phyloP scores from a whole-genome alignment of 805 yeast genomes.

The Clavispora asparagi region DNA sequence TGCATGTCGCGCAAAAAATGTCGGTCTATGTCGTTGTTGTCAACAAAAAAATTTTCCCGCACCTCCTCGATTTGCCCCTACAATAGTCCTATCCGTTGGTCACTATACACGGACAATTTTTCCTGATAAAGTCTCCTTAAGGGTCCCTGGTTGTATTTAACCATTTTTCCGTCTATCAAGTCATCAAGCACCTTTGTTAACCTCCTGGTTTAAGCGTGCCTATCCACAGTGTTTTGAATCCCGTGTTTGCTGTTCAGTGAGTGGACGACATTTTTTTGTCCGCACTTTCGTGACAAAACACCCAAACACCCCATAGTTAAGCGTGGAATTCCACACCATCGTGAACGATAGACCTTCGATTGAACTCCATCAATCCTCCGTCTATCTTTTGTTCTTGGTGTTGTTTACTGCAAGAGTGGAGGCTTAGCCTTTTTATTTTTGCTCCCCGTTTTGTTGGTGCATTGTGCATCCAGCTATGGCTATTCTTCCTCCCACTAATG shows the following conservation, averaged over 20 bases:
- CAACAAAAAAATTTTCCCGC: constrained; percentile 13
- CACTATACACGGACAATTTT: background rate
- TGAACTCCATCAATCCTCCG: background rate
- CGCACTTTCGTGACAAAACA: constrained; percentile 13
- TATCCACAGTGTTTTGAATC: background rate
- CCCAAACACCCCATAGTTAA: constrained; percentile 23
- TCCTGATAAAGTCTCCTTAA: background rate
- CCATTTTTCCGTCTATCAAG: background rate
- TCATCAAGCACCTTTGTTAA: background rate
- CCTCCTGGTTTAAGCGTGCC: background rate
- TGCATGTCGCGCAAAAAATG: constrained; percentile 11
- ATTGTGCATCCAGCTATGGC: constrained; percentile 24
- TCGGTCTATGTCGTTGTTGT: constrained; percentile 7
- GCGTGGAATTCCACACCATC: background rate
- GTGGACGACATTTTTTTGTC: constrained; percentile 17
- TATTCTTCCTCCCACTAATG: constrained; percentile 33
- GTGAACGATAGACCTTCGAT: background rate
- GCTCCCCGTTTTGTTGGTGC: background rate
- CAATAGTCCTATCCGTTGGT: background rate
- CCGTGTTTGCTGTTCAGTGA: constrained; percentile 7
- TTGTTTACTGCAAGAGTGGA: background rate
- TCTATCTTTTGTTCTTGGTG: background rate
- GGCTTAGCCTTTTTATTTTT: background rate
- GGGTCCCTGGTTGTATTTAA: background rate
- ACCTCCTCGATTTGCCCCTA: constrained; percentile 1